Conservation (phyloP, 768 basidiomycete species). For the Pleurotus platypus region DNA sequence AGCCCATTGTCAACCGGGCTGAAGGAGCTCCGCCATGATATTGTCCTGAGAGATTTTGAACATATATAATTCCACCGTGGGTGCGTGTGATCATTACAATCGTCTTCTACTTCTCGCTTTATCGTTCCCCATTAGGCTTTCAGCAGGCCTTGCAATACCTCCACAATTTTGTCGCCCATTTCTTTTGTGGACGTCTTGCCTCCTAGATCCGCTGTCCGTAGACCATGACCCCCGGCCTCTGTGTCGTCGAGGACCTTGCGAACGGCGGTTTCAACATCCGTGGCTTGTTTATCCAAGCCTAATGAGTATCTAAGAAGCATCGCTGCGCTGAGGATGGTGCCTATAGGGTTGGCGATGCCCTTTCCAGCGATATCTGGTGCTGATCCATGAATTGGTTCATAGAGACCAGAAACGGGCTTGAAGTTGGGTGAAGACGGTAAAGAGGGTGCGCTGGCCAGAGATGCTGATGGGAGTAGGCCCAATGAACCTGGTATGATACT, state of each 20-base stretch:
- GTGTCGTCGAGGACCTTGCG: conserved; percentile 78
- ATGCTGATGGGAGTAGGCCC: conserved; percentile 93
- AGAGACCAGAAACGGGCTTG: conserved; percentile 82
- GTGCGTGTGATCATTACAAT: no score
- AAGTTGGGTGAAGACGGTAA: conserved; percentile 46
- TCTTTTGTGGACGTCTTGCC: conserved; percentile 73
- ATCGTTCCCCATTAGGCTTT: conserved; percentile 20
- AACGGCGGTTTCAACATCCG: conserved; percentile 87
- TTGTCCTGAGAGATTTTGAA: no score
- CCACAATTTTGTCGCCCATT: conserved; percentile 80
- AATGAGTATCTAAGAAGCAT: conserved; percentile 95
- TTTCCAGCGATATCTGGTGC: conserved; percentile 95
- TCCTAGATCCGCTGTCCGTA: conserved; percentile 85
- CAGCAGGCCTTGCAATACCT: conserved; percentile 60
- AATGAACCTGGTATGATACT: conserved; percentile 98
- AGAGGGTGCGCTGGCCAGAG: conserved; percentile 81
- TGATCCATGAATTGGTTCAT: conserved; percentile 96
- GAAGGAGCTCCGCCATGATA: no score
- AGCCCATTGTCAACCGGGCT: no score
- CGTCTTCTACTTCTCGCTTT: no score
- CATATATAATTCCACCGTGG: no score
- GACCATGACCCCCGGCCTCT: conserved; percentile 66
- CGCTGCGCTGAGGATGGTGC: conserved; percentile 91
- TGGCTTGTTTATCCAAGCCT: conserved; percentile 80
- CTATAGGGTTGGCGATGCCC: conserved; percentile 92